Evolutionary conservation across 495 filamentous ascomycete species (phyloP), one percentile per base, ranked within the genome.

Genomic region (Aspergillus baeticus): DNA sequence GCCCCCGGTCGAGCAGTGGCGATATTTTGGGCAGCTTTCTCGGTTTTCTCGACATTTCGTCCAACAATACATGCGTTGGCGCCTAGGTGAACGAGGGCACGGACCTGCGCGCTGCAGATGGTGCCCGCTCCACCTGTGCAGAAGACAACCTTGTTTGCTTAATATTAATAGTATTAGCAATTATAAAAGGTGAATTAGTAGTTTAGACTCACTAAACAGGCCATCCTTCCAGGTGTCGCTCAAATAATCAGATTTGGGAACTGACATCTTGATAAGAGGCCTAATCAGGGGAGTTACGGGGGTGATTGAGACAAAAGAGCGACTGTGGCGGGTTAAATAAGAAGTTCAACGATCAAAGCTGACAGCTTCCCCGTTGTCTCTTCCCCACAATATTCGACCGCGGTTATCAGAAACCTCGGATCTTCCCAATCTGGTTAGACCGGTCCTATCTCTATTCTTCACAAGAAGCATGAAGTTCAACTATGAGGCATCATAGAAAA

Each of bases 21-120:
- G 54, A 98, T 94, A 54, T 91, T 88, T 34, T 80, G 76, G 3
- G 94, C 94, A 55, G 82, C 87, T 0, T 72, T 72, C 66, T 94
- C 87, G 2, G 93, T 97, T 76, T 95, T 96, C 57, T 89, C 84
- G n/a, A 86, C 84, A 64, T 89, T 96, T 46, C 94, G 86, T 37
- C 94, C 94, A 42, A 96, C 82, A 64, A 98, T 97, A 69, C 88
- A 93, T 31, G 94, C 94, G 61, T 97, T 87, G 35, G 91, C 92
- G 54, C 94, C 94, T 31, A 98, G 88, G 51, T 92, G 80, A 14
- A 98, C 90, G 36, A 98, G 70, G 14, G 92, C 94, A 51, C 90
- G 84, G 36, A 96, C 94, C 72, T 97, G 94, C 8, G 87, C 91
- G 61, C 88, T 92, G 72, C 94, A 95, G 61, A 98, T 98, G 13